These are phyloP conservation scores for Naumovozyma castellii DNA, from an alignment of 805 yeast genomes.

Conservation along the genomic window DNA sequence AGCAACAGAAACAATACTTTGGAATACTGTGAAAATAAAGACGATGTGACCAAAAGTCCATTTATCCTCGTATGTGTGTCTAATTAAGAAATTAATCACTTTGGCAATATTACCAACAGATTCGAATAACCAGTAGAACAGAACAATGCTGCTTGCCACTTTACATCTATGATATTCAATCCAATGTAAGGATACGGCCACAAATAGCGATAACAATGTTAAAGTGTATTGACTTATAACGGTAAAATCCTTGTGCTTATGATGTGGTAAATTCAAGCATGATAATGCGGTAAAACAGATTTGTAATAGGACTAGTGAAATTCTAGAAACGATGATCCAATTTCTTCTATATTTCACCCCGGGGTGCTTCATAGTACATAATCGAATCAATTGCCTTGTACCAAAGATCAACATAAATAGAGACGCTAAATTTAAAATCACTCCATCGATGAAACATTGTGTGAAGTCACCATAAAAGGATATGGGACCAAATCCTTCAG, in stretches of 20 bases:
- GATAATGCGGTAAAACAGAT: constrained; percentile 23
- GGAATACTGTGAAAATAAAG: constrained; percentile 28
- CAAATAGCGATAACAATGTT: constrained; percentile 33
- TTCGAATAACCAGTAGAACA: constrained; percentile 67
- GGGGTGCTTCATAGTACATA: constrained; percentile 17
- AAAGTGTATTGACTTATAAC: constrained; percentile 19
- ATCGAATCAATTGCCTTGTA: constrained; percentile 27
- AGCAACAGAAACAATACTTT: constrained; percentile 25
- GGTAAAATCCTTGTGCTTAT: constrained; percentile 13
- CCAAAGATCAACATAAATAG: constrained; percentile 38
- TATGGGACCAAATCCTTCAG: constrained; percentile 37
- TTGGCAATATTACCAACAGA: constrained; percentile 40
- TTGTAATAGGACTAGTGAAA: constrained; percentile 28
- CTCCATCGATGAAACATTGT: constrained; percentile 51
- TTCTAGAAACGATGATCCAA: constrained; percentile 31
- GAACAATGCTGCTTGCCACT: constrained; percentile 57
- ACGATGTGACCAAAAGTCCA: constrained; percentile 20
- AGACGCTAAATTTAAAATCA: constrained; percentile 35
- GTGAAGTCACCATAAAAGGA: constrained; percentile 46
- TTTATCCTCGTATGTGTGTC: constrained; percentile 26
- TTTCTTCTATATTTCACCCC: constrained; percentile 31
- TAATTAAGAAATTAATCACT: constrained; percentile 31
- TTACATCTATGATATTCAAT: constrained; percentile 59
- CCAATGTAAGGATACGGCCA: constrained; percentile 52
- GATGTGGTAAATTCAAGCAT: constrained; percentile 13